phyloP scores from a whole-genome alignment of 768 basidiomycete species.

The Vararia minispora region DNA sequence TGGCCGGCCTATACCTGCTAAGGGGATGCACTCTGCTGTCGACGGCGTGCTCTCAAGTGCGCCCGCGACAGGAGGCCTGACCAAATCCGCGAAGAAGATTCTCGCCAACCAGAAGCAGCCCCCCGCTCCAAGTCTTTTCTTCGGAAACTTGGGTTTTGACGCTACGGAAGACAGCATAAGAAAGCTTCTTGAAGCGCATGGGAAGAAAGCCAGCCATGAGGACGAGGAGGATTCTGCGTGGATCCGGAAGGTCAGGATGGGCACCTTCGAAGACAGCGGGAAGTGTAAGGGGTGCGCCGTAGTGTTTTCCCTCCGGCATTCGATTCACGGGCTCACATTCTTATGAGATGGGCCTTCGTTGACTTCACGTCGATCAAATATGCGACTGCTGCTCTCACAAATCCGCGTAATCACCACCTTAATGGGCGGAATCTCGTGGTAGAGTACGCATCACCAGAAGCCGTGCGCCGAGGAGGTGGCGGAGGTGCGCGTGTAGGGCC shows the following conservation, averaged over 20 bases:
- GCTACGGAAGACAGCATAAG: slow-evolving; percentile 70
- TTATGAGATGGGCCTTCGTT: slow-evolving; percentile 77
- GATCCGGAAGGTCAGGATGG: slow-evolving; percentile 82
- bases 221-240: slow-evolving; percentile 32
- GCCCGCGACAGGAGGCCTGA: slow-evolving; percentile 28
- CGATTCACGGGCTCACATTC: background rate
- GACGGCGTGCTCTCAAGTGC: slow-evolving; percentile 22
- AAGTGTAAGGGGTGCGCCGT: slow-evolving; percentile 84
- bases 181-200: slow-evolving; percentile 64
- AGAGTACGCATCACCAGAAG: slow-evolving; percentile 83
- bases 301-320: no score
- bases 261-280: slow-evolving; percentile 93
- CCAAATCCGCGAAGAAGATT: slow-evolving; percentile 72
- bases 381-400: slow-evolving; percentile 74
- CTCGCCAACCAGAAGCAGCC: slow-evolving; percentile 71
- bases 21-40: slow-evolving; percentile 19
- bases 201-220: slow-evolving; percentile 15
- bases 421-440: slow-evolving; percentile 79
- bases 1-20: slow-evolving; percentile 47
- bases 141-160: slow-evolving; percentile 90
- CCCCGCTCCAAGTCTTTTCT: slow-evolving; percentile 76
- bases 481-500: background rate
- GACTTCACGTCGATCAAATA: slow-evolving; percentile 76
- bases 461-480: slow-evolving; percentile 69
- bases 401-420: slow-evolving; percentile 75